Percentiles rank a stretch among this genome's conserved stretches.
These are phyloP conservation scores for Aeschynomene evenia DNA, from an alignment of 306 rosid species.

Conservation along the genomic window DNA sequence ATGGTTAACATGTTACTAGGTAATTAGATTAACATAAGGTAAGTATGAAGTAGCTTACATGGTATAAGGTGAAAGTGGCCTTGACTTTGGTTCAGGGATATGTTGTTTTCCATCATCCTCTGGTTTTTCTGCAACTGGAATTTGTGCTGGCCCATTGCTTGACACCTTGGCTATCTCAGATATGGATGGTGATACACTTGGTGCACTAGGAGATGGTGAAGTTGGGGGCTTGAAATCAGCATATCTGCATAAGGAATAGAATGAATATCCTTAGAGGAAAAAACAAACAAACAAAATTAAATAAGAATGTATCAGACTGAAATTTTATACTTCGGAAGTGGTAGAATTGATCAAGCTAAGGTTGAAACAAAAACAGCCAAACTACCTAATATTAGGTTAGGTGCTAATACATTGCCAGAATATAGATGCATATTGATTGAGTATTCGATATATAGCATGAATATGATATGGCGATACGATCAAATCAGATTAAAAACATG, in stretches of 20 bases:
- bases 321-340: background rate
- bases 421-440: no score
- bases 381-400: background rate
- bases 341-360: background rate
- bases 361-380: background rate
- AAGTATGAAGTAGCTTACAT: slow-evolving; percentile 53
- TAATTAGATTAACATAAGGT: no score
- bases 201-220: slow-evolving; percentile 74
- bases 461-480: no score
- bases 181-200: slow-evolving; percentile 37
- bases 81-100: slow-evolving; percentile 48
- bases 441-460: no score
- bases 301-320: no score
- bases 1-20: no score
- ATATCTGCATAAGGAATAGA: slow-evolving; percentile 50
- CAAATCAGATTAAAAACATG: no score
- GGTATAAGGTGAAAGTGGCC: slow-evolving; percentile 65
- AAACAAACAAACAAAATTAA: no score
- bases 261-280: slow-evolving; percentile 10
- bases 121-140: slow-evolving; percentile 35
- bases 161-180: slow-evolving; percentile 28
- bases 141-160: slow-evolving; percentile 46
- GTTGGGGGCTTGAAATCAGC: slow-evolving; percentile 79
- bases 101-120: slow-evolving; percentile 23
- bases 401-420: background rate